Evolutionary conservation across 306 rosid genomes (phyloP).

Genomic region (Casuarina cunninghamiana): DNA sequence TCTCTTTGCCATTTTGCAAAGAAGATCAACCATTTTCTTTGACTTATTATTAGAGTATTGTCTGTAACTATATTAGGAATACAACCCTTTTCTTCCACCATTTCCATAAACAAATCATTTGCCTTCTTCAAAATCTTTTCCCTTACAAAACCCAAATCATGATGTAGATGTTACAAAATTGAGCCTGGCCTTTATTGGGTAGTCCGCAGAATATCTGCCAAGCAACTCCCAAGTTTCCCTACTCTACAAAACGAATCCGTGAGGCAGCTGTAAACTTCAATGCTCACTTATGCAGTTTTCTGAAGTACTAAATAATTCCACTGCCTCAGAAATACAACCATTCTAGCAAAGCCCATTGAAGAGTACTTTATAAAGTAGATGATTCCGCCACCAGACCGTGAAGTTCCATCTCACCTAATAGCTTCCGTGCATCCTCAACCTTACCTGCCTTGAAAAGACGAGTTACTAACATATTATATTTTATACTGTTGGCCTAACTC

Average conservation of each 20-base stretch:
- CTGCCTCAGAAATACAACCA: slow-evolving; percentile 33
- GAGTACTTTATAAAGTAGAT: slow-evolving; percentile 22
- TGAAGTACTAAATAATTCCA: slow-evolving; percentile 31
- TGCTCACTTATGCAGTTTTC: slow-evolving; percentile 23
- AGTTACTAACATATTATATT: slow-evolving; percentile 28
- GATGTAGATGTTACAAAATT: slow-evolving; percentile 32
- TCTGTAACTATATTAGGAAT: slow-evolving; percentile 32
- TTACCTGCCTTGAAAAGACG: slow-evolving; percentile 39
- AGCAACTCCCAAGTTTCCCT: slow-evolving; percentile 36
- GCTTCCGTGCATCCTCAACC: slow-evolving; percentile 36
- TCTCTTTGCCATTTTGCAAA: slow-evolving; percentile 40
- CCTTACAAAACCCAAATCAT: slow-evolving; percentile 47
- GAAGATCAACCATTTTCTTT: slow-evolving; percentile 44
- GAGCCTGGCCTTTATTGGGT: slow-evolving; percentile 28
- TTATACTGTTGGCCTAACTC: slow-evolving; percentile 32
- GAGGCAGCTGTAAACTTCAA: slow-evolving; percentile 22
- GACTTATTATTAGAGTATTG: slow-evolving; percentile 37
- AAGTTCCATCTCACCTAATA: slow-evolving; percentile 37
- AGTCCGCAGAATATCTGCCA: slow-evolving; percentile 35
- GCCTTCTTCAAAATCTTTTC: slow-evolving; percentile 39
- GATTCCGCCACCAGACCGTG: slow-evolving; percentile 26
- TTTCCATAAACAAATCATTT: slow-evolving; percentile 37
- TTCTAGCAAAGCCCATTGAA: slow-evolving; percentile 52
- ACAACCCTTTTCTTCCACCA: slow-evolving; percentile 47
- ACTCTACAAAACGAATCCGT: slow-evolving; percentile 37